Percentiles rank a stretch among this genome's conserved stretches.
Evolutionary conservation across 2,329 filamentous ascomycete genomes (phyloP).

Genomic region (Arthrobotrys sphaeroides): DNA sequence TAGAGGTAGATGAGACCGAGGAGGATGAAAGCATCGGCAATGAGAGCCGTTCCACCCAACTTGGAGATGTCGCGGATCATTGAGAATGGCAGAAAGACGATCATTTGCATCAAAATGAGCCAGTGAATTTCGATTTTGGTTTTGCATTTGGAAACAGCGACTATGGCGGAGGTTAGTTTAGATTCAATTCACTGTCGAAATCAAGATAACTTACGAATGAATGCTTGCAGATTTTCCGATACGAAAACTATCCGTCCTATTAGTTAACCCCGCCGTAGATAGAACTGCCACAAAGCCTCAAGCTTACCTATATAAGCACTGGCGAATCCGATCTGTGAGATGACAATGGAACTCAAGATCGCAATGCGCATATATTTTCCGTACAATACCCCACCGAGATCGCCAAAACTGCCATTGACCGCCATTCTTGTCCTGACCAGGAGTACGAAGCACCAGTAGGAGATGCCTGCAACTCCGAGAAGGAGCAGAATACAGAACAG

Average conservation of each 20-base stretch:
- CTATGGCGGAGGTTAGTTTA: constrained; percentile 33
- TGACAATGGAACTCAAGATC: constrained; percentile 89
- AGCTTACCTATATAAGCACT: constrained; percentile 57
- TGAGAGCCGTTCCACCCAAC: constrained; percentile 90
- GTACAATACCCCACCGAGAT: constrained; percentile 91
- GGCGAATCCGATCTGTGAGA: constrained; percentile 73
- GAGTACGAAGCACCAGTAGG: constrained; percentile 97
- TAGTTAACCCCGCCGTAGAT: too few species aligned
- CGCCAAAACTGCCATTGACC: constrained; percentile 90
- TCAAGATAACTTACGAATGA: constrained; percentile 67
- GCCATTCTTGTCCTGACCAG: constrained; percentile 85
- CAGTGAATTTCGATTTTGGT: constrained; percentile 85
- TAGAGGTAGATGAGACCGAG: constrained; percentile 92
- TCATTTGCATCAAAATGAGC: constrained; percentile 92
- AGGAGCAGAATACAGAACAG: constrained; percentile 92
- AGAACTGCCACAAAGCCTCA: too few species aligned
- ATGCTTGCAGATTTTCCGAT: constrained; percentile 92
- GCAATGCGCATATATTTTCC: constrained; percentile 87
- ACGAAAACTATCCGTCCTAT: constrained; percentile 74
- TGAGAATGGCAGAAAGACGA: constrained; percentile 93
- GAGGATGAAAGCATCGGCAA: constrained; percentile 94
- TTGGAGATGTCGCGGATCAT: constrained; percentile 96
- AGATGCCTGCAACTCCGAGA: constrained; percentile 82
- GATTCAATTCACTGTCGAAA: not conserved
- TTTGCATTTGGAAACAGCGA: constrained; percentile 87